Conservation (phyloP, 179 eudicot species). For the Silene coronaria region DNA sequence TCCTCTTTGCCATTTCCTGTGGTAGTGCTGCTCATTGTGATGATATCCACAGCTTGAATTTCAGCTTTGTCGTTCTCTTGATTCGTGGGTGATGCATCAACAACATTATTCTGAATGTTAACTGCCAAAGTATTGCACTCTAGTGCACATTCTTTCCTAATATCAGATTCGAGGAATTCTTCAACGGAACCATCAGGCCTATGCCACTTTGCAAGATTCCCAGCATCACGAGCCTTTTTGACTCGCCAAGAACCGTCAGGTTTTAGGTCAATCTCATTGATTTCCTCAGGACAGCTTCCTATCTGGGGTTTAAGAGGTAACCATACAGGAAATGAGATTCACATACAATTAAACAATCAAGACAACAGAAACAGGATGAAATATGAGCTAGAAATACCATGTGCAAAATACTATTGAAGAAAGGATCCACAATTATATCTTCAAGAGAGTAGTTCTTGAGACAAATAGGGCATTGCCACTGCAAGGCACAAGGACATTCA, state of each 20-base stretch:
- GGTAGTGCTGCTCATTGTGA: constrained; percentile 57
- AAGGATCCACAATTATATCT: constrained; percentile 56
- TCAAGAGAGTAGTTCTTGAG: constrained; percentile 61
- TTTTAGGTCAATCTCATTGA: constrained; percentile 72
- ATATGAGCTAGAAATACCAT: constrained; percentile 37
- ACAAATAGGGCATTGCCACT: constrained; percentile 86
- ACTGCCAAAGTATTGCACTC: constrained; percentile 22
- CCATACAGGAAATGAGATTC: constrained; percentile 10
- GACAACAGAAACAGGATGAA: constrained; percentile 12
- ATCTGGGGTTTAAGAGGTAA: constrained; percentile 31
- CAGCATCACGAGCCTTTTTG: constrained; percentile 46
- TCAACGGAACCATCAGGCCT: constrained; percentile 53
- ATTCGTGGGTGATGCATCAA: constrained; percentile 11
- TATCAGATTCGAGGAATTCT: constrained; percentile 15
- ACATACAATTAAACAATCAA: constrained; percentile 5
- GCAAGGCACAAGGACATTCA: constrained; percentile 29
- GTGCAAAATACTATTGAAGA: constrained; percentile 48
- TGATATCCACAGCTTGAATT: constrained; percentile 27
- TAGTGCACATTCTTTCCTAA: constrained; percentile 15
- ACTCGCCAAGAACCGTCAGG: constrained; percentile 90
- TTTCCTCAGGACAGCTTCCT: constrained; percentile 55
- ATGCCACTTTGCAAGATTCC: constrained; percentile 78
- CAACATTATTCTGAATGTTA: constrained; percentile 20
- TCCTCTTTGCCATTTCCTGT: constrained; percentile 35
- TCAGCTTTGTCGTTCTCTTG: constrained; percentile 22